Conservation (phyloP, 306 rosid genomes). For the Gynostemma pentaphyllum region DNA sequence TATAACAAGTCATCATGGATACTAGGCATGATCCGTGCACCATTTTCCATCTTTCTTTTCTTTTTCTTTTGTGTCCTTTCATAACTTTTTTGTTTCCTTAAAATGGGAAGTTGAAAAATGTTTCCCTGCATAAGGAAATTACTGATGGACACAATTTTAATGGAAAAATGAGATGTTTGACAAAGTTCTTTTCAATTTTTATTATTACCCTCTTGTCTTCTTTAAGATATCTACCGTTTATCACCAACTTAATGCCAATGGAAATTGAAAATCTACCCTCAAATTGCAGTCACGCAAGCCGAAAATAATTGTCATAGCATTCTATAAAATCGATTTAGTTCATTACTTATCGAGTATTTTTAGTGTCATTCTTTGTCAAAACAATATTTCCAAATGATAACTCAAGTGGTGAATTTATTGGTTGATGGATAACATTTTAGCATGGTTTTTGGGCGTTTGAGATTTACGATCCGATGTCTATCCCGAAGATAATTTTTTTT, state of each 20-base stretch:
- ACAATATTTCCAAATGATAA: background rate
- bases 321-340: background rate
- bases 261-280: too few relatives aligned
- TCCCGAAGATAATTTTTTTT: background rate
- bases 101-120: slow-evolving; percentile 1
- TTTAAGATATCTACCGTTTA: background rate
- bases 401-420: background rate
- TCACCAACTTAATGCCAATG: background rate
- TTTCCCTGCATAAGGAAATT: slow-evolving; percentile 4
- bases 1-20: background rate
- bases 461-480: background rate
- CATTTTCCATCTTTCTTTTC: too few relatives aligned
- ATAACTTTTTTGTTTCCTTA: background rate
- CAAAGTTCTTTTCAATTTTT: background rate
- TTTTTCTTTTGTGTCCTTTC: background rate
- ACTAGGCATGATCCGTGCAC: background rate
- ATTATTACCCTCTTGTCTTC: background rate
- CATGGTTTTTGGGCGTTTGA: background rate
- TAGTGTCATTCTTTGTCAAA: too few relatives aligned
- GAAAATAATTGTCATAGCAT: too few relatives aligned
- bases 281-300: too few relatives aligned
- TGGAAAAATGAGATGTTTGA: background rate
- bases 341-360: too few relatives aligned
- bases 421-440: background rate
- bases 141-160: background rate